Base-by-base conservation (phyloP, 345 rosid genomes). In the Turritis glabra region DNA sequence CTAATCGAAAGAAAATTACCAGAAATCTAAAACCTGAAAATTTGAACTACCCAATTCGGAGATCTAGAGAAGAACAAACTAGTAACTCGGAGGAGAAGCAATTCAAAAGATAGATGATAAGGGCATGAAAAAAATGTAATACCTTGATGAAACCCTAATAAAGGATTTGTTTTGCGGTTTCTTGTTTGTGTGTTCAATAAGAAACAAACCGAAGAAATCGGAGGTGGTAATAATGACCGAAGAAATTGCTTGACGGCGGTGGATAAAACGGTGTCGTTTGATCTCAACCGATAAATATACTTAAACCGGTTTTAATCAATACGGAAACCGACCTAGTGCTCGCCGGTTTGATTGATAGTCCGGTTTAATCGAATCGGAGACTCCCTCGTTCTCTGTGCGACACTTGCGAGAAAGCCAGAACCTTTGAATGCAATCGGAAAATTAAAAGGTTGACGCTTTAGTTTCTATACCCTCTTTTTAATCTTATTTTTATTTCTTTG, bases 61-160 rank as follows among this genome's bases (percentile, higher is more conserved):
- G 55, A 40, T 8, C 8, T 44, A 14, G 14, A 21, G 74, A 57
- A 57, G 43, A 18, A 37, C 23, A 46, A 46, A 10, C 9, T 50
- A 22, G 5, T 7, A 52, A 52, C 56, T 12, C 9, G 17, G 22
- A 50, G n/a, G 13, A 40, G 40, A 52, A 37, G 59, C 48, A 17
- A 41, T 67, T 52, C 22, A 17, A 22, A 43, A 2, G 62, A 54
- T 12, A 2, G 62, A 54, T 12, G 26, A 53, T 13, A 23, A 23
- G 30, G 29, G 57, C 5, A 2, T 52, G 17, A 25, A 23, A 23
- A 52, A 25, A 4, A 3, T 50, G 37, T 53, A 7, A 17, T 26
- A 68, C 74, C 73, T 56, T 43, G 55, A 56, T 15, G 73, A 56
- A 69, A 29, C 73, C 73, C 74, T 70, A 70, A 57, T 1, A 11